phyloP scores from a whole-genome alignment of 208 protist genomes.

The Spongospora subterranea region DNA sequence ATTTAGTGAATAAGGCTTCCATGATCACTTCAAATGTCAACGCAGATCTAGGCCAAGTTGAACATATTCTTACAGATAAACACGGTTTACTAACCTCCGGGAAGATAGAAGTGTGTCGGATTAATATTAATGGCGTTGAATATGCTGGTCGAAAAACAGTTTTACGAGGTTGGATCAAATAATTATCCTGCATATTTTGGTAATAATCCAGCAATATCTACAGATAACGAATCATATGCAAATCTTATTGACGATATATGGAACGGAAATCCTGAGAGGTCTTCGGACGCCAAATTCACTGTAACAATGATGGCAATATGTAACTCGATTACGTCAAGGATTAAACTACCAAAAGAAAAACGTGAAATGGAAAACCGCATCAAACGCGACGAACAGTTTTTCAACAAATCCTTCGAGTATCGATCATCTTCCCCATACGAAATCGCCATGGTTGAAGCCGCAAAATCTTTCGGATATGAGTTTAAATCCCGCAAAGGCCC shows the following conservation, averaged over 20 bases:
- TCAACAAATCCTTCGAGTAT: slow-evolving; percentile 45
- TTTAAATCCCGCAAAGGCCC: slow-evolving; percentile 37
- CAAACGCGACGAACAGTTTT: slow-evolving; percentile 48
- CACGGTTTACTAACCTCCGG: slow-evolving; percentile 15
- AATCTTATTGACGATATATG: neutral
- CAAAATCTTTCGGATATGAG: slow-evolving; percentile 23
- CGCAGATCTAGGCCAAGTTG: slow-evolving; percentile 44
- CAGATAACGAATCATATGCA: neutral
- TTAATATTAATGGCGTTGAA: slow-evolving; percentile 6
- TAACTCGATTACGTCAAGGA: slow-evolving; percentile 24
- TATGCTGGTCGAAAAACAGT: neutral
- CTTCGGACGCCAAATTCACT: neutral
- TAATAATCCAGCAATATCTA: neutral
- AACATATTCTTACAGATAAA: slow-evolving; percentile 16
- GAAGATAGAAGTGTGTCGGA: neutral
- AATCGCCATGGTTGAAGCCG: slow-evolving; percentile 55
- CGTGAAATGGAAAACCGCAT: neutral
- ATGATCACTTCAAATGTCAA: slow-evolving; percentile 40
- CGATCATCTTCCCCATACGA: slow-evolving; percentile 31
- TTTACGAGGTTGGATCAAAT: neutral
- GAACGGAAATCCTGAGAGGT: neutral
- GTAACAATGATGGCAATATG: neutral
- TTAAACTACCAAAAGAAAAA: slow-evolving; percentile 14
- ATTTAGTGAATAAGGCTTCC: neutral
- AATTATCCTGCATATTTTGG: neutral